Evolutionary conservation across 371 early-diverging fungal species (phyloP).

Genomic region (Apophysomyces variabilis): DNA sequence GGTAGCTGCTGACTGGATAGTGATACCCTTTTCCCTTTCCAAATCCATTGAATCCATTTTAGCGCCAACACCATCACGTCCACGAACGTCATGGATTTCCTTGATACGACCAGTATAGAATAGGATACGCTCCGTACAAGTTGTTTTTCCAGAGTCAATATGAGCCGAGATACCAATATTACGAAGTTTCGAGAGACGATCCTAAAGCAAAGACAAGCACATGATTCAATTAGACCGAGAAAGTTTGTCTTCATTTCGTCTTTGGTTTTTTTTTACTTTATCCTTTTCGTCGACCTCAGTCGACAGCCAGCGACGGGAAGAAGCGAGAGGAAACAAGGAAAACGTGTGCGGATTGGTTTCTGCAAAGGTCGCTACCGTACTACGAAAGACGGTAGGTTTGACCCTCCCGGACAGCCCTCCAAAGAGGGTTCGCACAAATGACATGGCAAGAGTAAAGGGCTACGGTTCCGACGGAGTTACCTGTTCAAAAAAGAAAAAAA

Average conservation of each 20-base stretch:
- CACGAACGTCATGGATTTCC: constrained; percentile 96
- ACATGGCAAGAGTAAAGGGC: constrained; percentile 33
- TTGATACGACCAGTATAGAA: constrained; percentile 96
- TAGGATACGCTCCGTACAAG: constrained; percentile 96
- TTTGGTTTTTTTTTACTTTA: constrained; percentile 28
- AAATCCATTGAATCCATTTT: constrained; percentile 99
- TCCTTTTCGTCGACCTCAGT: constrained; percentile 43
- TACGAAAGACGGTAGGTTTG: constrained; percentile 28
- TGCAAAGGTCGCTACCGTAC: constrained; percentile 30
- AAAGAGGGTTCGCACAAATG: constrained; percentile 51
- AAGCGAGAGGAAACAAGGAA: constrained; percentile 37
- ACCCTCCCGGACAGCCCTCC: constrained; percentile 49
- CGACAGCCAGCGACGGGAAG: constrained; percentile 45
- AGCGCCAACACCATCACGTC: constrained; percentile 97
- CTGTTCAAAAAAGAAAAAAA: constrained; percentile 9
- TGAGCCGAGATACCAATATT: constrained; percentile 99
- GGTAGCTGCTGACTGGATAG: constrained; percentile 91
- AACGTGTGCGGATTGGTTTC: constrained; percentile 34
- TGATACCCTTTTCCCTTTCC: constrained; percentile 96
- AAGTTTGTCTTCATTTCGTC: neutral
- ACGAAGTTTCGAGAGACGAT: constrained; percentile 70
- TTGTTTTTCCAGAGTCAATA: constrained; percentile 98
- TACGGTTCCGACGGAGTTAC: constrained; percentile 3
- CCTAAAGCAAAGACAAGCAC: constrained; percentile 18
- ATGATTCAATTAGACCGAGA: neutral